Evolutionary conservation across 2,329 filamentous ascomycete genomes (phyloP), one percentile per base, ranked within the genome.

Genomic region (Trichophaea hybrida): DNA sequence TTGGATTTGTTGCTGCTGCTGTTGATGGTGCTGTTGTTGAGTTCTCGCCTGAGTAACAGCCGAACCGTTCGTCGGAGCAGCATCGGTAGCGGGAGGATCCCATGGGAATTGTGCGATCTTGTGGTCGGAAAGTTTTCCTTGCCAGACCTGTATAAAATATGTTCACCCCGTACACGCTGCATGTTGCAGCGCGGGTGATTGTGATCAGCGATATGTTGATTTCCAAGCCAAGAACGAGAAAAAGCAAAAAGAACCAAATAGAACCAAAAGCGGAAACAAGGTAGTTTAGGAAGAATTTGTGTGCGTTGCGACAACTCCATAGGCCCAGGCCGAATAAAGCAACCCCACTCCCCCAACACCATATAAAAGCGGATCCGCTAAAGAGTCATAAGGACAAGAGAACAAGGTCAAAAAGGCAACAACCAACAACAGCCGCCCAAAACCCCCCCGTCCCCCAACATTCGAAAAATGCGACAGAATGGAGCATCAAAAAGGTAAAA

Each of bases 91-190:
- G 59, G 74, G 84, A 48, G 93, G 91, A 71, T 98, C 93, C 93
- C 93, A 98, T 8, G 93, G 91, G 71, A 97, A 96, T 59, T 81
- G 77, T 61, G 93, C 93, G 63, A 97, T 85, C 66, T 85, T 82
- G 66, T 94, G 82, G 67, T 83, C 82, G 1, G 90, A 86, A 38
- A 98, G 79, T 74, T 94, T 96, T 69, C 84, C 79, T 77, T 97
- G 90, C 93, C 93, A 98, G 75, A 84, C 87, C 90, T 97, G 71
- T 63, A 31, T n/a, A 43, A 43, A 10, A 4, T 10, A 15, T 43
- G 38, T 4, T 10, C n/a, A 10, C 38, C 10, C 38, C n/a, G n/a
- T 43, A 43, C 10, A 17, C 44, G 17, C 44, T 17, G 24, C 44
- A 8, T 8, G 10, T 12, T 12, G 44, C 44, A 17, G 13, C 44